Evolutionary conservation across 352 stramenopile genomes (phyloP), one percentile per base, ranked within the genome.

Genomic region (Stephanocyclus meneghinianus): DNA sequence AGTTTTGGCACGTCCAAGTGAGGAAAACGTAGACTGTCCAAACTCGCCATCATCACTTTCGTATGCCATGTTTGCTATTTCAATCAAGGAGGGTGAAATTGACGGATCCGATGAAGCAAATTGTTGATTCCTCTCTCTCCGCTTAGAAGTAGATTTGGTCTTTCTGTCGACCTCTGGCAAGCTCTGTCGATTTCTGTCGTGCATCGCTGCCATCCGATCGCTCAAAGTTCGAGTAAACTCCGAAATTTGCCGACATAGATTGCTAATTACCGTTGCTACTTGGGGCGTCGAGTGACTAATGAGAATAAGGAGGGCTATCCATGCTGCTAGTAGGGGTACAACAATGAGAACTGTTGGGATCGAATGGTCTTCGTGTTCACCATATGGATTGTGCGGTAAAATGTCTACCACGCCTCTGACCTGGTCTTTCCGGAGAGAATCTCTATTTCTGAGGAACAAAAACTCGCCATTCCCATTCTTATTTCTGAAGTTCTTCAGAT

Each of bases 271-370:
- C 6, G 21, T 30, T 8, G 51, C 11, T 60, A n/a, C 51, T 16
- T 21, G 45, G n/a, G 51, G 51, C 3, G 51, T 35, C 21, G 21
- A 60, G 15, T 60, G 51, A 35, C 51, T 16, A 37, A 60, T 6
- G 8, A 60, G 51, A 35, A 60, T 60, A 32, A 60, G 0, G n/a
- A 32, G 13, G 1, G 51, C 51, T 6, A 60, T 35, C 51, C 51
- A 60, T 35, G 51, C 51, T 60, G 16, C 51, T 21, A 60, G 13
- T 21, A 60, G 26, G n/a, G 51, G 51, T 26, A 60, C n/a, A 32
- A 37, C 29, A 35, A 60, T 26, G 11, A 60, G 10, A 35, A 60
- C 8, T 37, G 3, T 26, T 11, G 51, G 51, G 26, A 60, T 26
- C 9, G 51, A 60, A 37, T 60, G 21, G 4, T 60, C 51, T 16